These are phyloP conservation scores for Cercophora sp. DNA, from an alignment of 495 filamentous ascomycete genomes.

Conservation along the genomic window DNA sequence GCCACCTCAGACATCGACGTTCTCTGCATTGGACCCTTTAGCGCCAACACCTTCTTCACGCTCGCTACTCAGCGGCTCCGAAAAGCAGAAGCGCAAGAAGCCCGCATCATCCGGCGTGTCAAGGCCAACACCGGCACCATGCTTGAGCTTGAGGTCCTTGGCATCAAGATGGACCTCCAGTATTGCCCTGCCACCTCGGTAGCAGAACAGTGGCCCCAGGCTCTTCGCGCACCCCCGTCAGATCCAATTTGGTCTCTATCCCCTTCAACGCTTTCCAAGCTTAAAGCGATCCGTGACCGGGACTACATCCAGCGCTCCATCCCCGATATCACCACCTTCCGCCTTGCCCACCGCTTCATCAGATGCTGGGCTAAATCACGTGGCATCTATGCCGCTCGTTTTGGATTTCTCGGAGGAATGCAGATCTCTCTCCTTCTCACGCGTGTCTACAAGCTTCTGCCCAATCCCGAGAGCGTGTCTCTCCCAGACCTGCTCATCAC, in stretches of 20 bases:
- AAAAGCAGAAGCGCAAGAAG: constrained; percentile 33
- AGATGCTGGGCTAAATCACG: constrained; percentile 52
- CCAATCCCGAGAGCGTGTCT: constrained; percentile 21
- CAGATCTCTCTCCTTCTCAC: constrained; percentile 55
- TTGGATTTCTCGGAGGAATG: constrained; percentile 55
- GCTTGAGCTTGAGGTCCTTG: constrained; percentile 49
- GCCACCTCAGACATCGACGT: constrained; percentile 54
- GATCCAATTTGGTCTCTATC: constrained; percentile 48
- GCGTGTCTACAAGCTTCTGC: constrained; percentile 48
- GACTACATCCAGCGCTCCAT: constrained; percentile 50
- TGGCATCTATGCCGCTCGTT: constrained; percentile 54
- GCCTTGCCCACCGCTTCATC: constrained; percentile 47
- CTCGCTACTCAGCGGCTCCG: constrained; percentile 48
- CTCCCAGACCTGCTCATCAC: constrained; percentile 41
- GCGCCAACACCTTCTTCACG: constrained; percentile 51
- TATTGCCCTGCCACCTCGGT: constrained; percentile 53
- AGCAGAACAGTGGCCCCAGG: constrained; percentile 38
- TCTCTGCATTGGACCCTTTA: constrained; percentile 54
- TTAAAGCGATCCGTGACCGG: constrained; percentile 55
- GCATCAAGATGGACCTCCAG: constrained; percentile 54
- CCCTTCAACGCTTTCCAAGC: constrained; percentile 42
- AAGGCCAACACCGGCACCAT: constrained; percentile 50
- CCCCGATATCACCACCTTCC: constrained; percentile 49
- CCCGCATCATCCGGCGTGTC: constrained; percentile 50
- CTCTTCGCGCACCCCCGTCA: constrained; percentile 27